Conservation (phyloP, 2,329 filamentous ascomycete genomes). For the Trichoderma sp. region DNA sequence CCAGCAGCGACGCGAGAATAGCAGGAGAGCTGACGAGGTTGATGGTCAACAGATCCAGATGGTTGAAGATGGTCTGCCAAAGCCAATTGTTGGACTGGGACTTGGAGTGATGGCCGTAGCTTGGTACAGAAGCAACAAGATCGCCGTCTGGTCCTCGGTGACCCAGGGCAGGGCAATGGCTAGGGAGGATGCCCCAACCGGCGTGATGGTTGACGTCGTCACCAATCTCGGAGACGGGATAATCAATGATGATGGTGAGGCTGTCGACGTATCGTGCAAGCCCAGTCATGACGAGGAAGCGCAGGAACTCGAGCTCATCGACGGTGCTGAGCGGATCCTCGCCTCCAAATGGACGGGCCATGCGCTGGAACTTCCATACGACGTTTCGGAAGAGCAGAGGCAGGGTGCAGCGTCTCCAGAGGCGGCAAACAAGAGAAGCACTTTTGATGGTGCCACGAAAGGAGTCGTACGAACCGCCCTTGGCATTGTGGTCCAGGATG, state of each 20-base stretch:
- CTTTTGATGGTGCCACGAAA: constrained; percentile 49
- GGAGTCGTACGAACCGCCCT: constrained; percentile 21
- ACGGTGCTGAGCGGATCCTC: constrained; percentile 24
- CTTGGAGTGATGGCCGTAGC: not conserved
- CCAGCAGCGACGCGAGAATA: constrained; percentile 59
- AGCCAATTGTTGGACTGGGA: constrained; percentile 39
- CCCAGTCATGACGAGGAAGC: constrained; percentile 36
- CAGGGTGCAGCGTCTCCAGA: constrained; percentile 50
- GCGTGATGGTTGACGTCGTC: constrained; percentile 28
- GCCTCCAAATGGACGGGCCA: constrained; percentile 27
- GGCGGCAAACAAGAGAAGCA: constrained; percentile 50
- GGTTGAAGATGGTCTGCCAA: constrained; percentile 55
- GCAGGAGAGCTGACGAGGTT: constrained; percentile 60
- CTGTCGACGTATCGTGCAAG: constrained; percentile 41
- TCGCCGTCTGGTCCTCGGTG: constrained; percentile 2
- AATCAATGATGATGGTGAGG: constrained; percentile 41
- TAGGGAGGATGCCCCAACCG: constrained; percentile 32
- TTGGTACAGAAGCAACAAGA: not conserved
- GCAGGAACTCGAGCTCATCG: constrained; percentile 36
- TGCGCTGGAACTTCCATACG: constrained; percentile 39
- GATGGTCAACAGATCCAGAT: constrained; percentile 51
- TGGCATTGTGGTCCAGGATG: constrained; percentile 22
- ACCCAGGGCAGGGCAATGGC: constrained; percentile 30
- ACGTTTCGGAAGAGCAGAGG: constrained; percentile 58
- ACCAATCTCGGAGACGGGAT: constrained; percentile 26